Evolutionary conservation across 176 grass and related monocot genomes (phyloP), one percentile per base, ranked within the genome.

Genomic region (Musa schizocarpa): DNA sequence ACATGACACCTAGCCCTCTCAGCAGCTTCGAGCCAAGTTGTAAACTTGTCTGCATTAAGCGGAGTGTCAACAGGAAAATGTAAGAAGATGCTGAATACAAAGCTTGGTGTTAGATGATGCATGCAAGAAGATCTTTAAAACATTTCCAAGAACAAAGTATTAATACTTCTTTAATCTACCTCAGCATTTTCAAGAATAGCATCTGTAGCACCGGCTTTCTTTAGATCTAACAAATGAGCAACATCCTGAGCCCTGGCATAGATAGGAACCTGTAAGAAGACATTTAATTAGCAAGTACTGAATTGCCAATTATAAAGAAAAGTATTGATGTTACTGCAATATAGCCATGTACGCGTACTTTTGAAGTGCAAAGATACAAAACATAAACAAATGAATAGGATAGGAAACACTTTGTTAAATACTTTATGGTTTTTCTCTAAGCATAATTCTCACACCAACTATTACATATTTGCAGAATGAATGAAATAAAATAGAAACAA

Each of bases 121-220:
- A 57, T 57, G 13, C 55, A 57, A 57, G 55, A 16, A 19, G 16
- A 61, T 20, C 9, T 22, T 64, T 9, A 10, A 17, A 43, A 43
- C 34, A 43, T 43, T 63, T n/a, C 9, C 22, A 2, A 22, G 24
- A 23, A 74, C 11, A 55, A 77, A 27, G 53, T 65, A 12, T 6
- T 72, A 2, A 2, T 78, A 13, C 54, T 27, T 61, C 80, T 86
- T 34, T 69, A 13, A 23, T 79, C 1, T 71, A 98, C 95, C 90
- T 91, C 90, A 0, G 95, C 86, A 77, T 94, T 99, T 89, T 94
- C 95, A 29, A 99, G 80, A 83, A 99, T 80, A 85, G 87, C 95
- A 13, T 99, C 90, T 43, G 95, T 91, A 22, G 88, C 95, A 71
- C 95, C 95, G 83, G 84, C 84, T 86, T 99, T 94, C 76, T 89